Evolutionary conservation across 805 yeast species (phyloP), one percentile per base, ranked within the genome.

Genomic region (Kodamaea kaohsiungensis): DNA sequence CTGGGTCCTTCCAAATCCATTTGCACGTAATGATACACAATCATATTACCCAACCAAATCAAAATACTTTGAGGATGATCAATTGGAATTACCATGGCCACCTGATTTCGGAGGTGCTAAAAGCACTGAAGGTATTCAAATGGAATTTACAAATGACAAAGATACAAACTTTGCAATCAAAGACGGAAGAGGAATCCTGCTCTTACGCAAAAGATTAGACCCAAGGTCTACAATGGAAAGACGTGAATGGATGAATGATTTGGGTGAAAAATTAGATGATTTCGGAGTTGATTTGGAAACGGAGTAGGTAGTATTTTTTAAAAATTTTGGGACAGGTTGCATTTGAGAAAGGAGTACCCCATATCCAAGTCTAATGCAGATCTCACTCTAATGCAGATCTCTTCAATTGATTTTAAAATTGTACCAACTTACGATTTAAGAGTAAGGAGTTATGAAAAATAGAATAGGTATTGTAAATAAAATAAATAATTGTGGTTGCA

Each of bases 71-170:
- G 79, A 74, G 49, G 81, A 76, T 19, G 88, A 86, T 61, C 81
- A 88, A 56, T 69, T 87, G 51, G 80, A 83, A 1, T 71, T 87
- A 40, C 95, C 97, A 1, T 93, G 98, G 96, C 99, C 99, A 1
- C 96, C 97, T 1, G 96, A 91, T 70, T 91, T 90, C 5, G 85
- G 85, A 0, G 33, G 46, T 75, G 79, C 60, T 77, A 72, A 49
- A 65, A 65, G n/a, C 66, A 51, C 6, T 49, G 57, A 2, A 53
- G 57, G 9, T 58, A 51, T 19, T 62, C 59, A 51, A 48, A 46
- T 27, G 40, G 16, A 43, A 7, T 48, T 50, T 48, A 50, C 19
- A 22, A 46, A 42, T 27, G 51, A 46, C 37, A 51, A 52, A 4
- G 40, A 52, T 12, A 51, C 59, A 16, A 42, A 52, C 18, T 51